Conservation (phyloP, 768 basidiomycete species). For the Rubroboletus satanas region DNA sequence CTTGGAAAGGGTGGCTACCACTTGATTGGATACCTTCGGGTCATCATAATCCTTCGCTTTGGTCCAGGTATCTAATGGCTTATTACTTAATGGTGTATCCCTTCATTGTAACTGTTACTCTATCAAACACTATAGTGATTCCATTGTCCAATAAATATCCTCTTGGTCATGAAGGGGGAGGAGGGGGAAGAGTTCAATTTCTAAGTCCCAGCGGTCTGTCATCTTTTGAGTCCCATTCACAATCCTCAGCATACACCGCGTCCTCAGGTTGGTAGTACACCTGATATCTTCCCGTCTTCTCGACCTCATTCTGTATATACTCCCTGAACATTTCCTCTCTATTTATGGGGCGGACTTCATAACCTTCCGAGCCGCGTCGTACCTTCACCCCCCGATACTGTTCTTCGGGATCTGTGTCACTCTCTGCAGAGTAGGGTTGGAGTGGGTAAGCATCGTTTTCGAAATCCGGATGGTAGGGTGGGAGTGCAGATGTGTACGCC, state of each 20-base stretch:
- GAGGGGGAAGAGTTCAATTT: conserved; percentile 6
- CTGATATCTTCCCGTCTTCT: conserved; percentile 59
- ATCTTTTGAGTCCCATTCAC: conserved; percentile 17
- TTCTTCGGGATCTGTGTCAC: conserved; percentile 30
- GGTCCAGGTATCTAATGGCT: conserved; percentile 24
- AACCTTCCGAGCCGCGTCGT: conserved; percentile 78
- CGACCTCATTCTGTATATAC: conserved; percentile 52
- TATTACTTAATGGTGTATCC: conserved; percentile 33
- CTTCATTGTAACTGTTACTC: conserved; percentile 24
- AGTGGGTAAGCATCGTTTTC: conserved; percentile 29
- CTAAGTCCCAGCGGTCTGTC: conserved; percentile 20
- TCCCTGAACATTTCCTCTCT: conserved; percentile 62
- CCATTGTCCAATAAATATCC: conserved; percentile 7
- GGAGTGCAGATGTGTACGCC: conserved; percentile 47
- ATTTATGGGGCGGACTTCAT: conserved; percentile 60
- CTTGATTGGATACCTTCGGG: conserved; percentile 16
- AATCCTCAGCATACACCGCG: conserved; percentile 42
- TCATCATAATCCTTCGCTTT: conserved; percentile 8
- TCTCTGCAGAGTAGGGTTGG: conserved; percentile 17
- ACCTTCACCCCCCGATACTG: conserved; percentile 38
- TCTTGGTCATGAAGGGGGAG: neutral
- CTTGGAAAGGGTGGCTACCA: conserved; percentile 41
- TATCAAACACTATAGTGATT: conserved; percentile 21
- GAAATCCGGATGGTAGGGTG: conserved; percentile 79
- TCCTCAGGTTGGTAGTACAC: conserved; percentile 70